These are phyloP conservation scores for Phytophthora quininea DNA, from an alignment of 352 stramenopile genomes.

Conservation along the genomic window DNA sequence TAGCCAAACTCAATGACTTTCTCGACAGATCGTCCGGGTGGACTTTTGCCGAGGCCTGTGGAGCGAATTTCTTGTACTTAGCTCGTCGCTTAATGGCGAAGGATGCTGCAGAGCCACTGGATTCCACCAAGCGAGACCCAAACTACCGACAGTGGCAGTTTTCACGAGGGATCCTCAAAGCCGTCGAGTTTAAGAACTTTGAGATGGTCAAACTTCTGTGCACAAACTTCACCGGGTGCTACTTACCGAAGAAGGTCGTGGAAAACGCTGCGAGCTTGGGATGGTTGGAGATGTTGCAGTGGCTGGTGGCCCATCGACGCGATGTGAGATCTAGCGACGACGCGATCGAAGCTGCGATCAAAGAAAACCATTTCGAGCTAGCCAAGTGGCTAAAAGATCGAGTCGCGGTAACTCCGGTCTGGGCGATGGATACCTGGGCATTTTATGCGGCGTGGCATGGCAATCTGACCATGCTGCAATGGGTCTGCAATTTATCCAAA, in stretches of 20 bases:
- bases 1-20: slow-evolving; percentile 13
- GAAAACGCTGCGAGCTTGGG: slow-evolving; percentile 5
- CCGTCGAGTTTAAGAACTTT: slow-evolving; percentile 5
- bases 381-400: slow-evolving; percentile 18
- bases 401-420: not conserved
- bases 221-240: slow-evolving; percentile 8
- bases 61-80: slow-evolving; percentile 11
- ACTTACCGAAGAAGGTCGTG: slow-evolving; percentile 1
- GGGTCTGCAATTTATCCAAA: slow-evolving; percentile 18
- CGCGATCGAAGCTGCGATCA: slow-evolving; percentile 8
- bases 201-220: slow-evolving; percentile 11
- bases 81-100: slow-evolving; percentile 4
- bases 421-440: slow-evolving; percentile 13
- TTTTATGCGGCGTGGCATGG: slow-evolving; percentile 7
- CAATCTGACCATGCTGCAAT: slow-evolving; percentile 15
- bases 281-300: slow-evolving; percentile 10
- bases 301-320: slow-evolving; percentile 5
- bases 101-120: slow-evolving; percentile 2
- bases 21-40: slow-evolving; percentile 12
- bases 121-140: slow-evolving; percentile 1
- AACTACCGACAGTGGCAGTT: slow-evolving; percentile 23
- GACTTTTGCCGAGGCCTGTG: slow-evolving; percentile 10
- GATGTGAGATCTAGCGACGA: slow-evolving; percentile 10
- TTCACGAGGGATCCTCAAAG: slow-evolving; percentile 3
- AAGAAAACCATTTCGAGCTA: slow-evolving; percentile 13